These are phyloP conservation scores for Solanum sejunctum DNA, from an alignment of 257 asterid species.

Conservation along the genomic window DNA sequence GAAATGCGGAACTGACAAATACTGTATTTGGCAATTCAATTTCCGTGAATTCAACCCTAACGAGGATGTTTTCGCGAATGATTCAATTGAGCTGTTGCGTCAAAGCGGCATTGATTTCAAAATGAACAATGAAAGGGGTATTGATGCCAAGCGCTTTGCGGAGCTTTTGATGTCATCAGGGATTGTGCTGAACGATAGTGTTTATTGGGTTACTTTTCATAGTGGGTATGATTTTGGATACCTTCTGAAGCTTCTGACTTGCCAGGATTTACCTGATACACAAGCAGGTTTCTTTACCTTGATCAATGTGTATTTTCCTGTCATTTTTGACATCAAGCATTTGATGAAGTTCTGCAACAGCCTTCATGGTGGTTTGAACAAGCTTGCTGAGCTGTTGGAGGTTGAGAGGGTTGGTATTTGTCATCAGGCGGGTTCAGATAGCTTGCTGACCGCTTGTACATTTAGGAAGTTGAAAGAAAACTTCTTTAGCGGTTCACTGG, in stretches of 20 bases:
- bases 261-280: constrained; percentile 28
- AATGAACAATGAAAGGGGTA: constrained; percentile 21
- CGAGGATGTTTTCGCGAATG: constrained; percentile 29
- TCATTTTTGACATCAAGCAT: constrained; percentile 31
- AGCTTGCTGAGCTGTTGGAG: constrained; percentile 35
- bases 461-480: constrained; percentile 28
- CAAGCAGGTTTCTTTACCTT: constrained; percentile 22
- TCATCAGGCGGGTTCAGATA: constrained; percentile 44
- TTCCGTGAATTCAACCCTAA: constrained; percentile 38
- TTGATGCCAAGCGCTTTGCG: constrained; percentile 20
- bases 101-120: constrained; percentile 33
- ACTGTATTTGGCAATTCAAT: constrained; percentile 43
- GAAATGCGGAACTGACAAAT: constrained; percentile 15
- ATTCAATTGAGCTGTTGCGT: constrained; percentile 31
- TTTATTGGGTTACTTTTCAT: constrained; percentile 36
- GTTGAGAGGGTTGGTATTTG: constrained; percentile 35
- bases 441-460: constrained; percentile 24
- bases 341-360: constrained; percentile 37
- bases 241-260: constrained; percentile 26
- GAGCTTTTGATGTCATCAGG: constrained; percentile 45
- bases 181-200: constrained; percentile 28
- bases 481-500: constrained; percentile 30
- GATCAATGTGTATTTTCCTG: constrained; percentile 27
- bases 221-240: constrained; percentile 49
- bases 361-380: constrained; percentile 38